Conservation (phyloP, 345 rosid species). For the Moricandia arvensis region DNA sequence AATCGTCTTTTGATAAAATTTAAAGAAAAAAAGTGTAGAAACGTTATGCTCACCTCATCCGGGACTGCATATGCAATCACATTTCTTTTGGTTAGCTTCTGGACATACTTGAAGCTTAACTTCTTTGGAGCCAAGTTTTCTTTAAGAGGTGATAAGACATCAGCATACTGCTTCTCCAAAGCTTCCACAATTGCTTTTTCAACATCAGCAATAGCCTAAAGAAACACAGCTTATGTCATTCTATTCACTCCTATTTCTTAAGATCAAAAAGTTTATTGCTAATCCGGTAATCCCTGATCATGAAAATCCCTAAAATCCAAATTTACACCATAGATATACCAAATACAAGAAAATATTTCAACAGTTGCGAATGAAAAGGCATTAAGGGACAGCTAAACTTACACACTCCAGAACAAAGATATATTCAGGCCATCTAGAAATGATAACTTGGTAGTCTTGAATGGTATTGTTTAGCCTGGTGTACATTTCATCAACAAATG, state of each 20-base stretch:
- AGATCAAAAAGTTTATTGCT: neutral
- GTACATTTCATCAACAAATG: conserved; percentile 94
- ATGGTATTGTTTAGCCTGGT: conserved; percentile 75
- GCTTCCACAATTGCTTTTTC: conserved; percentile 93
- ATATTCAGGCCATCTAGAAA: conserved; percentile 96
- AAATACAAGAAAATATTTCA: neutral
- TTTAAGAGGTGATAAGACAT: conserved; percentile 83
- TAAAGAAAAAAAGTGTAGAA: neutral
- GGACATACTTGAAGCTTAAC: conserved; percentile 88
- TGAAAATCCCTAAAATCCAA: neutral
- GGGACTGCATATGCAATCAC: conserved; percentile 72
- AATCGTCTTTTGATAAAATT: neutral
- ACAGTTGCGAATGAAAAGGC: neutral
- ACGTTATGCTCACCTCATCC: conserved; percentile 63
- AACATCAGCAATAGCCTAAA: conserved; percentile 89
- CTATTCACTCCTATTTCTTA: neutral
- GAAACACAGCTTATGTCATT: conserved; percentile 14
- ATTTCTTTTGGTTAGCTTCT: conserved; percentile 80
- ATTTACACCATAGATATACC: neutral
- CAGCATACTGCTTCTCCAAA: conserved; percentile 93
- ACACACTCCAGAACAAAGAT: conserved; percentile 88
- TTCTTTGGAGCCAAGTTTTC: conserved; percentile 87
- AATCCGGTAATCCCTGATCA: neutral
- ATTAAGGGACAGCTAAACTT: conserved; percentile 33
- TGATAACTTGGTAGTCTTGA: conserved; percentile 79